phyloP scores from a whole-genome alignment of 2,329 filamentous ascomycete species.

The Leptosphaerulina australis region DNA sequence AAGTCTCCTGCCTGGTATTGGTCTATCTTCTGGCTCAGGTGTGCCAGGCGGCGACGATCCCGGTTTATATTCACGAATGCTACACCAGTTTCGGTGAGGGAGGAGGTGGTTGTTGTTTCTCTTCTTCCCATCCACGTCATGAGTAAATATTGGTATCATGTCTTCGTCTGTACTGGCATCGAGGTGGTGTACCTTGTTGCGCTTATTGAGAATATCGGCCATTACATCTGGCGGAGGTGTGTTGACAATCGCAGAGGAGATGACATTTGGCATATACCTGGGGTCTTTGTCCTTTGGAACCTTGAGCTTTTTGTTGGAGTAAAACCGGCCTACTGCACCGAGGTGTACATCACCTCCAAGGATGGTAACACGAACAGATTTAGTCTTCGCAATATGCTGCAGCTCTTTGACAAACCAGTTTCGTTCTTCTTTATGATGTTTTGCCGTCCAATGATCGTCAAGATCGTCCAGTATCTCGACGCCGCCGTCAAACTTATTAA shows the following conservation, averaged over 20 bases:
- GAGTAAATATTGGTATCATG: conserved; percentile 91
- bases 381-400: conserved; percentile 90
- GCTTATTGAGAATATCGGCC: conserved; percentile 89
- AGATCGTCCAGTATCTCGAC: conserved; percentile 90
- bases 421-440: conserved; percentile 89
- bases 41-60: conserved; percentile 70
- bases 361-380: conserved; percentile 89
- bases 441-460: conserved; percentile 97
- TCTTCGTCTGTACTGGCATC: conserved; percentile 82
- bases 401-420: conserved; percentile 86
- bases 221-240: conserved; percentile 85
- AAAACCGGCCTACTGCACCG: conserved; percentile 91
- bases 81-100: conserved; percentile 93
- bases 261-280: conserved; percentile 94
- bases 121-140: conserved; percentile 85
- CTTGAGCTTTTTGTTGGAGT: conserved; percentile 76
- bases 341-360: conserved; percentile 94
- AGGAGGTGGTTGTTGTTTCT: conserved; percentile 91
- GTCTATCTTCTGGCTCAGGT: conserved; percentile 43
- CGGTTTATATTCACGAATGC: conserved; percentile 82
- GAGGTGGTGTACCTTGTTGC: conserved; percentile 76
- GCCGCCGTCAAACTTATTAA: conserved; percentile 90
- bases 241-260: conserved; percentile 94
- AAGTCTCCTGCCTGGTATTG: conserved; percentile 35
- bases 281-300: conserved; percentile 89